A percentile compares a stretch with the other conserved stretches of the same genome.
phyloP scores from a whole-genome alignment of 2,329 filamentous ascomycete species.

The Phaeomoniella chlamydospora region DNA sequence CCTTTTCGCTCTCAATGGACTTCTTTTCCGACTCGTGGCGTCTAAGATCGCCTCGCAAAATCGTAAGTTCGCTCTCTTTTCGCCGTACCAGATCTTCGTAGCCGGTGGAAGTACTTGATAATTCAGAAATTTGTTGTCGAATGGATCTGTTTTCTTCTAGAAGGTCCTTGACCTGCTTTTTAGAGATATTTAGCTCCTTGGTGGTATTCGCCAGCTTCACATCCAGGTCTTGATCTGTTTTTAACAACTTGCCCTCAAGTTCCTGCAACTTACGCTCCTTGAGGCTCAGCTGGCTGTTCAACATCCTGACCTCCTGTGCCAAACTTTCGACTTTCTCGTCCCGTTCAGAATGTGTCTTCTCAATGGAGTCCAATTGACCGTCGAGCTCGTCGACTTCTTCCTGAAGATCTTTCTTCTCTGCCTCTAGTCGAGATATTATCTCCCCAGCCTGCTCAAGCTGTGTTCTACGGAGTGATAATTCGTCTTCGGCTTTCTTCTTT shows the following conservation, averaged over 20 bases:
- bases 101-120: conserved; percentile 83
- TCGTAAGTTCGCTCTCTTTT: conserved; percentile 83
- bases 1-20: conserved; percentile 65
- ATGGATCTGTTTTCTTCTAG: conserved; percentile 67
- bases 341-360: conserved; percentile 55
- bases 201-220: conserved; percentile 64
- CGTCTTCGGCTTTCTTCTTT: conserved; percentile 76
- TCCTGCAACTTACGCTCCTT: conserved; percentile 87
- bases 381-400: conserved; percentile 57
- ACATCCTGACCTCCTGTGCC: conserved; percentile 73
- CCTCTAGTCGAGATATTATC: conserved; percentile 73
- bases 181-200: conserved; percentile 65
- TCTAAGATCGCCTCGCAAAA: conserved; percentile 73
- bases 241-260: conserved; percentile 67
- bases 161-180: conserved; percentile 61
- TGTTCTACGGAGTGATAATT: conserved; percentile 61
- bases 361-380: conserved; percentile 53
- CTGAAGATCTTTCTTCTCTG: conserved; percentile 66
- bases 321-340: conserved; percentile 64
- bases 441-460: conserved; percentile 86
- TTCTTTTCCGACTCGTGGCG: conserved; percentile 70
- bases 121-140: conserved; percentile 69
- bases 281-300: conserved; percentile 75
- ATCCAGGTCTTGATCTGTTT: conserved; percentile 78
- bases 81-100: conserved; percentile 87